Base-by-base conservation (phyloP, 768 basidiomycete genomes). In the Xerocomellus chrysenteron region DNA sequence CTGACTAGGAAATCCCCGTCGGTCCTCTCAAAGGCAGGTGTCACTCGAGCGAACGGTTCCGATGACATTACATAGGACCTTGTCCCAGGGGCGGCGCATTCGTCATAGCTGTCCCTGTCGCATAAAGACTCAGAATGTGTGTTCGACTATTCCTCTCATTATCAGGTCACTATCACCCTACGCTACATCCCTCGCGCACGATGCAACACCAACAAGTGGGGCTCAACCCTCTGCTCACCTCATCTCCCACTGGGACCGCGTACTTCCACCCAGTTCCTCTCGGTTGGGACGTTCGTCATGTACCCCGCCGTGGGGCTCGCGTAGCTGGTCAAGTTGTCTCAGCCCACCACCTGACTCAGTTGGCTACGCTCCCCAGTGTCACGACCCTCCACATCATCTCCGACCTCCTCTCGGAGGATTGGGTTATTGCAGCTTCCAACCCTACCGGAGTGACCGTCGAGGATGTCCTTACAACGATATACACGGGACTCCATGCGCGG, bases 401-500 rank as follows among this genome's bases (percentile, higher is more conserved):
- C 55, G 82, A 77, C 30, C 63, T 83, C 55, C 73, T 81, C 21
- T 75, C 74, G 11, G 73, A 68, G 46, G 57, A 71, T 11, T 83
- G 81, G 79, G 66, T 67, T 5, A 76, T 81, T 32, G 58, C 72
- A 11, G 74, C 72, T 10, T 60, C 65, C n/a, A 81, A 79, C 60
- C 68, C 73, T 8, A 62, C 64, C 0, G 80, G 79, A 10, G 77
- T 86, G 41, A 85, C 82, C 2, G 64, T 86, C 52, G 66, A 65
- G n/a, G 80, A 86, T 45, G 73, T 85, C 21, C 68, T 86, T 5
- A 54, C 72, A 2, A 75, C 77, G n/a, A 80, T 85, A 44, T 72
- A 78, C 65, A 47, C 58, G 13, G 69, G 72, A 35, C 62, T 83
- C 24, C 69, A 69, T 16, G 65, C 47, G 6, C 79, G 72, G 7